Evolutionary conservation across 192 early-diverging fungal species (phyloP), one percentile per base, ranked within the genome.

Genomic region (Piromyces finnis): DNA sequence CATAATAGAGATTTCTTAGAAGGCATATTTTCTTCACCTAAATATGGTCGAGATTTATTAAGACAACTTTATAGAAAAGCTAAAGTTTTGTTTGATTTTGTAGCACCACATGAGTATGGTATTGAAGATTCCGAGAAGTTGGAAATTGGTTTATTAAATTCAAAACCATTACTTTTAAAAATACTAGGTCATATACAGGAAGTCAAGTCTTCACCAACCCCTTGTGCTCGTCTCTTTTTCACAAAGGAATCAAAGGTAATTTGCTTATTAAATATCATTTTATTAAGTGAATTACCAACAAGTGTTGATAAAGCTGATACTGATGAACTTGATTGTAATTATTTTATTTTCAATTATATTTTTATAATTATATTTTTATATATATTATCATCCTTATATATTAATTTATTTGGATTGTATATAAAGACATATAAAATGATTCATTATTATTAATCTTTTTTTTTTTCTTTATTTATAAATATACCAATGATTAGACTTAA

Each of bases 241-340:
- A 97, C 96, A 3, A 99, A 97, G 86, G 92, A 94, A 84, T 94
- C 93, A 29, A 97, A 99, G 86, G 93, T 97, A 28, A 95, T 96
- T 82, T 94, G 93, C 1, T 84, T 99, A 79, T 88, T 99, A 37
- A 99, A 97, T 82, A 88, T 97, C 28, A 93, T 99, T 5, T 91
- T 95, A 81, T 87, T 95, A 12, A 94, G 93, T 78, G 94, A 93
- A 29, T 86, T 97, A 78, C 93, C 93, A 27, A 94, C 91, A 1
- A 87, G 22, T 78, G 78, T 16, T 37, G 83, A 87, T 27, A 87
- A 88, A 51, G 84, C 87, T 28, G 85, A 91, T 12, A 87, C 96
- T 17, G 92, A 91, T 29, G 97, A 99, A 86, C 85, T 99, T 26
- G 97, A 99, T 82, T 99, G 94, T 95, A 86, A 86, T 89, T 85